Conservation (phyloP, 2,329 filamentous ascomycete genomes). For the Pestalotiopsis fici region DNA sequence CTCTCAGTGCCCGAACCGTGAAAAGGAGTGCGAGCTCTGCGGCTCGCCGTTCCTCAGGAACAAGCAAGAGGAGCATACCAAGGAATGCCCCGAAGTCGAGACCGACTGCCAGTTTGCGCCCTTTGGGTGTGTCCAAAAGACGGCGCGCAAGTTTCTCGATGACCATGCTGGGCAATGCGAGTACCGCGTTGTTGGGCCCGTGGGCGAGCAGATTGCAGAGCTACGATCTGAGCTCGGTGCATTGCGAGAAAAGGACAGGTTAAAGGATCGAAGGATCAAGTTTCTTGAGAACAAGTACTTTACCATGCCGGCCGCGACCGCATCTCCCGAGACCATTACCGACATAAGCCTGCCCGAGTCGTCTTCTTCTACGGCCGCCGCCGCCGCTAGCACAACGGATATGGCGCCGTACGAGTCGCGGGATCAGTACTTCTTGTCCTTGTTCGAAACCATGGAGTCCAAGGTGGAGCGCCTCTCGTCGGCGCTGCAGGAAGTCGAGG, state of each 20-base stretch:
- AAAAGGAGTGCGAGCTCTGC: slow-evolving; percentile 52
- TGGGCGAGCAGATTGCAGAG: slow-evolving; percentile 46
- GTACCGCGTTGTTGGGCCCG: slow-evolving; percentile 53
- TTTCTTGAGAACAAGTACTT: slow-evolving; percentile 39
- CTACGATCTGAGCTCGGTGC: slow-evolving; percentile 50
- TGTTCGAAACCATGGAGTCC: slow-evolving; percentile 53
- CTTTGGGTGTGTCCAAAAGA: slow-evolving; percentile 47
- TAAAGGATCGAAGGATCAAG: slow-evolving; percentile 42
- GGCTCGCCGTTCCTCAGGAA: slow-evolving; percentile 43
- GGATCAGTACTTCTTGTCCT: slow-evolving; percentile 43
- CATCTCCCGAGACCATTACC: slow-evolving; percentile 19
- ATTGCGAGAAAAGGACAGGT: slow-evolving; percentile 37
- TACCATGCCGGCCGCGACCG: slow-evolving; percentile 22
- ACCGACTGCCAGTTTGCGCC: slow-evolving; percentile 47
- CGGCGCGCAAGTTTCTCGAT: slow-evolving; percentile 39
- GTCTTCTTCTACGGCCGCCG: slow-evolving; percentile 13
- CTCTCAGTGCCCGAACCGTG: slow-evolving; percentile 45
- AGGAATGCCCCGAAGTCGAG: slow-evolving; percentile 44
- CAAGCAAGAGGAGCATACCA: slow-evolving; percentile 47
- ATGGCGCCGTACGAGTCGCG: slow-evolving; percentile 36
- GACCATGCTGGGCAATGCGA: slow-evolving; percentile 50
- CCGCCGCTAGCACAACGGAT: slow-evolving; percentile 9
- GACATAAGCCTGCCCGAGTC: slow-evolving; percentile 25
- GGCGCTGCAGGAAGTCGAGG: slow-evolving; percentile 58
- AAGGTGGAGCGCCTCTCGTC: slow-evolving; percentile 60